A percentile compares a stretch with the other conserved stretches of the same genome.
Conservation (phyloP, 345 rosid genomes). For the Pelargonium nanum region DNA sequence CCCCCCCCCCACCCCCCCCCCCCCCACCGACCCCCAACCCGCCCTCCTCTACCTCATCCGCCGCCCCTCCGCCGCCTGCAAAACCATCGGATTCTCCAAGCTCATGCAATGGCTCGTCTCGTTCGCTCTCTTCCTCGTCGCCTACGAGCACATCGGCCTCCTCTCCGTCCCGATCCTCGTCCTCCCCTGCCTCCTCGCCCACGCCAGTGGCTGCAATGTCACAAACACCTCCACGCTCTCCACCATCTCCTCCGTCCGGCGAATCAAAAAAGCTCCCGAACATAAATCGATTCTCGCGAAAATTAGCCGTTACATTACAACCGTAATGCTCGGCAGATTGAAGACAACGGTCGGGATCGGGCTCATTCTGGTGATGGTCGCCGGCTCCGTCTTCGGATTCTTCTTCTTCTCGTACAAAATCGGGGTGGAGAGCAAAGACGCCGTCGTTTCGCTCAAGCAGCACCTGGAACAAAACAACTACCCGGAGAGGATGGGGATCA, state of each 20-base stretch:
- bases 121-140: conserved; percentile 65
- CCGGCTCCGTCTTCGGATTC: conserved; percentile 52
- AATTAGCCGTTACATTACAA: too few species aligned
- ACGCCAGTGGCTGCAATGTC: too few species aligned
- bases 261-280: conserved; percentile 29
- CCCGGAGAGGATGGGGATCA: conserved; percentile 73
- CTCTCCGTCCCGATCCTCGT: too few species aligned
- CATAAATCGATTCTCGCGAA: too few species aligned
- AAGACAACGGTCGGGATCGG: conserved; percentile 74
- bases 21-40: conserved; percentile 52
- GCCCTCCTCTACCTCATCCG: conserved; percentile 41
- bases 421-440: conserved; percentile 87
- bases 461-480: conserved; percentile 82
- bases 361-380: conserved; percentile 69
- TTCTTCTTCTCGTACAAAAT: conserved; percentile 85
- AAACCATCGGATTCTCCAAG: conserved; percentile 69
- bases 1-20: conserved; percentile 46
- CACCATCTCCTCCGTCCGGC: conserved; percentile 50
- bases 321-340: conserved; percentile 10
- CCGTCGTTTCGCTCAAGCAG: conserved; percentile 60
- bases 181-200: too few species aligned
- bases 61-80: conserved; percentile 20
- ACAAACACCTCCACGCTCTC: conserved; percentile 46
- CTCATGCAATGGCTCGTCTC: conserved; percentile 68
- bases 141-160: conserved; percentile 57